Evolutionary conservation across 163 green algal genomes (phyloP).

Genomic region (Scenedesmus sp.): DNA sequence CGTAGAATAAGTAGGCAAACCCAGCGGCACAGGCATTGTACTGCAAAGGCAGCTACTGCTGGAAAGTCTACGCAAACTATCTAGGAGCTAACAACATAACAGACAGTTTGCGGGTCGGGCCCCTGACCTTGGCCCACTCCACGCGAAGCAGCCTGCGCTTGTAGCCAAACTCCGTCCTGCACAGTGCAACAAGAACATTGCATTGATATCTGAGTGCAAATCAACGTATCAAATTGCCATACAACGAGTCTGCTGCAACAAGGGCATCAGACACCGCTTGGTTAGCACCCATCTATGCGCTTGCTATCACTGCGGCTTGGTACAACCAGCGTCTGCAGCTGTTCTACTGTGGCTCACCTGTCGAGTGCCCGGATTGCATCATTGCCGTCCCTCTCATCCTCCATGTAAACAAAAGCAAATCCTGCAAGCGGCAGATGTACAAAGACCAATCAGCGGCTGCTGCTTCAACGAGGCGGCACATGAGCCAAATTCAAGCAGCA

Average conservation of each 20-base stretch:
- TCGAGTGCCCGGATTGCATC: slow-evolving; percentile 82
- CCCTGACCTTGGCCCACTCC: slow-evolving; percentile 84
- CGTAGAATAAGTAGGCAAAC: too few relatives aligned
- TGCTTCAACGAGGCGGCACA: not conserved
- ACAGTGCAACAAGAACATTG: not conserved
- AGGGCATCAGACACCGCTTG: not conserved
- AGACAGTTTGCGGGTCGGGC: not conserved
- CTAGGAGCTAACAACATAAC: too few relatives aligned
- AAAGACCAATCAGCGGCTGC: not conserved
- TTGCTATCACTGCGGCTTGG: not conserved
- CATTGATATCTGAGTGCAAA: not conserved
- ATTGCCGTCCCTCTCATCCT: slow-evolving; percentile 78
- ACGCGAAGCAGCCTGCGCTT: slow-evolving; percentile 68
- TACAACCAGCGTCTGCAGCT: not conserved
- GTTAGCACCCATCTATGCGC: too few relatives aligned
- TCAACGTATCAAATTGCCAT: not conserved
- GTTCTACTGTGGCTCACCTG: slow-evolving; percentile 46
- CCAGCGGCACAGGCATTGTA: too few relatives aligned
- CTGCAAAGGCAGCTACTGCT: too few relatives aligned
- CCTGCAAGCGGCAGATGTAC: slow-evolving; percentile 52
- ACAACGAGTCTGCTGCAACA: not conserved
- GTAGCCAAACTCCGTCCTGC: slow-evolving; percentile 67
- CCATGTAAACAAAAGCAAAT: slow-evolving; percentile 87
- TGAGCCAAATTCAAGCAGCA: not conserved
- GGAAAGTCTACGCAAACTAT: too few relatives aligned